Base-by-base conservation (phyloP, 805 yeast species). In the Jamesozyma spencerorum region DNA sequence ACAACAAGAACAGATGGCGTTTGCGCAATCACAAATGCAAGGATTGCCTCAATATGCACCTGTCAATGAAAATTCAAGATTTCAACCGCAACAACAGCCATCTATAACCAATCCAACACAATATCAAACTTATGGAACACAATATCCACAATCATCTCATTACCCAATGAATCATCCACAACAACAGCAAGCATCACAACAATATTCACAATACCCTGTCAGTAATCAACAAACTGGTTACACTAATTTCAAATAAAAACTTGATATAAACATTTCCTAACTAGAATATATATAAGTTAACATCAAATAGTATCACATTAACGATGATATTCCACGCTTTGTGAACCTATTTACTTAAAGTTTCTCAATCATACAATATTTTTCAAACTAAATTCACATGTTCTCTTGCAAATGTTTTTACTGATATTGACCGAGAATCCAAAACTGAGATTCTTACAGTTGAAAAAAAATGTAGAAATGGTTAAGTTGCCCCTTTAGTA, bases 221-320 rank as follows among this genome's bases (percentile, higher is more conserved):
- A 34, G 41, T 48, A 35, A 54, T 50, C 38, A 57, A 49, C 46
- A 36, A 19, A 41, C 47, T 1, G 42, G 53, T 32, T 45, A 36
- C 18, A 8, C 31, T 17, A 20, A 5, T 18, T 15, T 27, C 22
- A 35, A 10, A 10, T 22, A 22, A 22, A 22, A 7, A 10, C 26
- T 22, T n/a, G 15, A 7, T 11, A 31, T 17, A 17, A 14, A 10
- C 33, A n/a, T 18, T 31, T 14, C 7, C 10, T 6, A 29, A 2
- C 10, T 18, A 32, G 34, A 13, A 32, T n/a, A 32, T 32, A 18
- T n/a, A 18, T 32, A 32, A 31, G 10, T 30, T 30, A 17, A 18
- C 5, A 31, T 17, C 3, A 14, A n/a, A 31, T 17, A 31, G 18
- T n/a, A n/a, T n/a, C n/a, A n/a, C n/a, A n/a, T n/a, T n/a, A n/a